A percentile compares a stretch with the other conserved stretches of the same genome.
Conservation (phyloP, 768 basidiomycete genomes). For the Leccinum variicolor region DNA sequence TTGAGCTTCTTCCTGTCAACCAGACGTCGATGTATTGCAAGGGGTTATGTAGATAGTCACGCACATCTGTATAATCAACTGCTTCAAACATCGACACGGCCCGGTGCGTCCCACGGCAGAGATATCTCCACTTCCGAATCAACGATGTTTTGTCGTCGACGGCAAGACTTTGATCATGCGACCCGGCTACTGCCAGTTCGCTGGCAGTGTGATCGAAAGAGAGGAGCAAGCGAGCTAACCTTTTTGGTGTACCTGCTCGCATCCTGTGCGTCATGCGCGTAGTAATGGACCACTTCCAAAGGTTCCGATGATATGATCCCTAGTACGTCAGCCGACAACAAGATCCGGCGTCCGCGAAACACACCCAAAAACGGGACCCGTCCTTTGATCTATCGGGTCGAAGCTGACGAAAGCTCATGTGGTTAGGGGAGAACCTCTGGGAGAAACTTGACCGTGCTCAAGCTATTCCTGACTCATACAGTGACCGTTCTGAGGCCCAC, state of each 20-base stretch:
- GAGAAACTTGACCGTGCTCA: neutral
- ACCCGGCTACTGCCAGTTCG: too few species aligned
- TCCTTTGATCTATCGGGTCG: constrained; percentile 18
- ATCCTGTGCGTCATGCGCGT: constrained; percentile 27
- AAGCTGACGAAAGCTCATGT: constrained; percentile 25
- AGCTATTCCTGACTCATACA: neutral
- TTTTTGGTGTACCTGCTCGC: constrained; percentile 30
- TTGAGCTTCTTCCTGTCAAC: constrained; percentile 19
- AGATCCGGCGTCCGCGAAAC: neutral
- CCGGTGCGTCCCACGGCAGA: constrained; percentile 21
- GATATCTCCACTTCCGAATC: constrained; percentile 23
- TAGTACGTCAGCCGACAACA: neutral
- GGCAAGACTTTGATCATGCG: too few species aligned
- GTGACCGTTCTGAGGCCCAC: constrained; percentile 7
- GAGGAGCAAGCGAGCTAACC: constrained; percentile 1
- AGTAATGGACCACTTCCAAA: constrained; percentile 23
- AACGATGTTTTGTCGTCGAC: constrained; percentile 15
- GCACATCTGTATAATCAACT: constrained; percentile 22
- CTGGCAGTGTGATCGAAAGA: too few species aligned
- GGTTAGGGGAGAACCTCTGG: neutral
- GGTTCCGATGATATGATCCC: constrained; percentile 12
- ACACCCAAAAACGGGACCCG: constrained; percentile 18
- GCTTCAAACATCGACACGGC: constrained; percentile 2
- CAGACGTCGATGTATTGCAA: constrained; percentile 20
- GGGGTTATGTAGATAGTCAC: constrained; percentile 10